Base-by-base conservation (phyloP, 2,329 filamentous ascomycete species). In the Teratosphaeria epicoccoides region DNA sequence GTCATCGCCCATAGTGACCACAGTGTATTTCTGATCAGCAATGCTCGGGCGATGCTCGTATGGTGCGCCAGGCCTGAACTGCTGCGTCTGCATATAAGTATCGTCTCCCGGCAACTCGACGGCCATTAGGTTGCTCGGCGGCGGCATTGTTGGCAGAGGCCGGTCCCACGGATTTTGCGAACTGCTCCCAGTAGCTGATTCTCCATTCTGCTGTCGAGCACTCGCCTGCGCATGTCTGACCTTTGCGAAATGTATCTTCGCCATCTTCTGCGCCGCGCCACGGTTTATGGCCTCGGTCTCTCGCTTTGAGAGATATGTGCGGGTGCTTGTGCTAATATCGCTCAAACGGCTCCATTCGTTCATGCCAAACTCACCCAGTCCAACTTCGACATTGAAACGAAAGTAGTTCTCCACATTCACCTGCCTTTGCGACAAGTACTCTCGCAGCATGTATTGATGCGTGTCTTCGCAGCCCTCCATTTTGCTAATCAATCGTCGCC, bases 291-390 rank as follows among this genome's bases (percentile, higher is more conserved):
- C 78, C 66, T 95, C 87, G 52, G 94, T 84, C 0, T 82, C 82
- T 10, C 79, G 76, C 55, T 84, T 84, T 6, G 77, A 74, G 49
- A 98, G 79, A 66, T 97, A 98, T 57, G 85, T 81, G 59, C 87
- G 80, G 0, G 93, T 98, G 65, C 85, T 85, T 12, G 88, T 96
- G 72, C 88, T 95, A 71, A 98, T 97, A 49, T 96, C 91, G 24
- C 87, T 85, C n/a, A 97, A 73, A 3, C 90, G 82, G 62, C 88
- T 81, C 93, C 93, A 98, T 67, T 97, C 93, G 24, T 97, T 98
- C 89, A 98, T 97, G 49, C 87, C 91, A 67, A 96, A 97, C 65
- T 97, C 93, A 49, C 91, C 90, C 2, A 97, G 90, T 1, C 91
- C 93, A 14, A 95, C 84, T 65, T 97, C 90, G 40, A 97, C 93